Evolutionary conservation across 2,329 filamentous ascomycete genomes (phyloP).

Genomic region (Pseudopithomyces maydicus): DNA sequence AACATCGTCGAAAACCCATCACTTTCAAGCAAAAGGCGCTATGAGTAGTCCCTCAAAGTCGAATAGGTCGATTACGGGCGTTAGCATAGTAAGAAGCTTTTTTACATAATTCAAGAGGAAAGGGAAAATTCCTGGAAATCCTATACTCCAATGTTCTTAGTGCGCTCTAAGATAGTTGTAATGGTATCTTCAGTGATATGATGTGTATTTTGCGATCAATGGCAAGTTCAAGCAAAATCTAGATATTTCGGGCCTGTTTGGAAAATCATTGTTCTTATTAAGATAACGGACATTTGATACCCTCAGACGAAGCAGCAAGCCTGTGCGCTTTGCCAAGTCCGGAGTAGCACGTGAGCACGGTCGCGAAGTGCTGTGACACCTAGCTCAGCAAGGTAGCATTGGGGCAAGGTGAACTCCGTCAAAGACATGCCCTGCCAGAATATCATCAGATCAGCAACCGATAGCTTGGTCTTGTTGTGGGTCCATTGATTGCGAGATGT

Average conservation of each 20-base stretch:
- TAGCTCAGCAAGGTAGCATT: not conserved
- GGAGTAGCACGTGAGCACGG: not conserved
- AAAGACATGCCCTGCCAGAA: not conserved
- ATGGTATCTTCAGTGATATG: no score
- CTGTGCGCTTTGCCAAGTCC: not conserved
- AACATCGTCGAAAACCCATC: no score
- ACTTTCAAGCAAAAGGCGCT: no score
- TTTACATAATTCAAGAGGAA: no score
- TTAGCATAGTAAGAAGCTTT: no score
- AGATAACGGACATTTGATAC: not conserved
- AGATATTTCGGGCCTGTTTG: not conserved
- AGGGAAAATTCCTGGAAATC: no score
- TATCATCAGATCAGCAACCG: not conserved
- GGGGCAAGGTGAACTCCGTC: not conserved
- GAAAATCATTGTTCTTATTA: not conserved
- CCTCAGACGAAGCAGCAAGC: not conserved
- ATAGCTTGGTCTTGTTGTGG: not conserved
- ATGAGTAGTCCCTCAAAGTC: no score
- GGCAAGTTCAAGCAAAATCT: no score
- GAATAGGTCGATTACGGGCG: no score
- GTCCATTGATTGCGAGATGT: not conserved
- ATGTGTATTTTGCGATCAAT: no score
- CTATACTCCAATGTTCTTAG: no score
- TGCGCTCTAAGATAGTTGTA: no score
- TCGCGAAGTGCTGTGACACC: slow-evolving; percentile 1